Percentiles rank a stretch among this genome's conserved stretches.
Conservation (phyloP, 768 basidiomycete genomes). For the Termitomyces eurrhizus region DNA sequence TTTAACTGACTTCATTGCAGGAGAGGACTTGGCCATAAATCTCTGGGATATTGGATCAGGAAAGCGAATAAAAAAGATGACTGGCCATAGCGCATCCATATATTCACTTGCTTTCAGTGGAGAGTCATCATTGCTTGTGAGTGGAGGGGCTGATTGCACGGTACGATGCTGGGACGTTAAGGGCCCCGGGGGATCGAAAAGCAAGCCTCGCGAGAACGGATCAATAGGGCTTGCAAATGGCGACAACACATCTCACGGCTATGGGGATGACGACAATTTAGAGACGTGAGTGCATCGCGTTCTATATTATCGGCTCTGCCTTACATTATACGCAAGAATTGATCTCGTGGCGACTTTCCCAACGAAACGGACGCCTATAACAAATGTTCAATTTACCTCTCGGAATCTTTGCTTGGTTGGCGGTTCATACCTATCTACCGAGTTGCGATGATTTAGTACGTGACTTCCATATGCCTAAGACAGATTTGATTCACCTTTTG, state of each 20-base stretch:
- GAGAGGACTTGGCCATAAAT: conserved; percentile 90
- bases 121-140: conserved; percentile 87
- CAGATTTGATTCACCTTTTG: background rate
- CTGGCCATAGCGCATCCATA: conserved; percentile 85
- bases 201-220: conserved; percentile 58
- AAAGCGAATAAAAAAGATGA: conserved; percentile 93
- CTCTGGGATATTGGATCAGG: conserved; percentile 98
- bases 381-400: conserved; percentile 90
- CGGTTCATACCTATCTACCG: conserved; percentile 66
- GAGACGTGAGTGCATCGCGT: conserved; percentile 61
- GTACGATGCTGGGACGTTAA: conserved; percentile 99
- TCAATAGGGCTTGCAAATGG: conserved; percentile 17
- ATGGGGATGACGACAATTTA: conserved; percentile 51
- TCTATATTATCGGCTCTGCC: conserved; percentile 8
- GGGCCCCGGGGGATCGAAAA: conserved; percentile 58
- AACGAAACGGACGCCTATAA: conserved; percentile 93
- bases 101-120: conserved; percentile 90
- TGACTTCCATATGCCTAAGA: background rate
- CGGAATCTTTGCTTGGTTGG: conserved; percentile 91
- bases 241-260: conserved; percentile 23
- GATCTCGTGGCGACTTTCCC: conserved; percentile 90
- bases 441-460: conserved; percentile 35
- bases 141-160: conserved; percentile 92
- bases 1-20: conserved; percentile 29
- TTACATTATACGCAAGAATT: conserved; percentile 39